Evolutionary conservation across 2,329 filamentous ascomycete genomes (phyloP), one percentile per base, ranked within the genome.

Genomic region (Fusarium kyushuense): DNA sequence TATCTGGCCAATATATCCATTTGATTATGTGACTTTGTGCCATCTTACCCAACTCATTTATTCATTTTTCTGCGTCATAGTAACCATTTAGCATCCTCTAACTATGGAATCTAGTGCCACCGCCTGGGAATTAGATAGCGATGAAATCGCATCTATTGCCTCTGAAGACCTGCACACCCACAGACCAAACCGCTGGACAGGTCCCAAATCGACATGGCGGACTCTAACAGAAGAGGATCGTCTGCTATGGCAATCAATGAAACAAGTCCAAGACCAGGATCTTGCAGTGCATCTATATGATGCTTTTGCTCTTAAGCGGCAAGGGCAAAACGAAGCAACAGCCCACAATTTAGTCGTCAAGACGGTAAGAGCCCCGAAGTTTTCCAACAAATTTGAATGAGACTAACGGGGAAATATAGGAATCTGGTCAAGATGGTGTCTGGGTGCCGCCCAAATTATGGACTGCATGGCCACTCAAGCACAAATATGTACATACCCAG

Each of bases 401-500:
- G 13, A 7, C 29, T 69, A 11, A 69, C 16, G 9, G 5, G 4
- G 19, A 5, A 9, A 29, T 32, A 73, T 38, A 79, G 78, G 74
- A 73, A 19, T 69, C 74, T 42, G 74, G 75, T 6, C 67, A 74
- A 33, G 65, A 79, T 9, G 68, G 56, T 4, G 69, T 79, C 43
- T 89, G 87, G 84, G 77, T 76, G 6, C 86, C 86, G 3, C 83
- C 86, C 1, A 87, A 85, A 60, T 68, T 76, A 6, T 97, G 95
- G 94, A 92, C 92, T 19, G 92, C 94, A 1, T 97, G 95, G 95
- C 95, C 95, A 6, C 77, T 96, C 74, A 83, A 84, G 21, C 82
- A 86, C 6, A 79, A 82, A 10, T 79, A 84, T 27, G 88, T 96
- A 10, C 92, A 92, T 3, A 79, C 82, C 17, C 81, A 83, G 16